A percentile compares a stretch with the other conserved stretches of the same genome.
These are phyloP conservation scores for Syncephalis plumigaleata DNA, from an alignment of 371 early-diverging fungal genomes.

Conservation along the genomic window DNA sequence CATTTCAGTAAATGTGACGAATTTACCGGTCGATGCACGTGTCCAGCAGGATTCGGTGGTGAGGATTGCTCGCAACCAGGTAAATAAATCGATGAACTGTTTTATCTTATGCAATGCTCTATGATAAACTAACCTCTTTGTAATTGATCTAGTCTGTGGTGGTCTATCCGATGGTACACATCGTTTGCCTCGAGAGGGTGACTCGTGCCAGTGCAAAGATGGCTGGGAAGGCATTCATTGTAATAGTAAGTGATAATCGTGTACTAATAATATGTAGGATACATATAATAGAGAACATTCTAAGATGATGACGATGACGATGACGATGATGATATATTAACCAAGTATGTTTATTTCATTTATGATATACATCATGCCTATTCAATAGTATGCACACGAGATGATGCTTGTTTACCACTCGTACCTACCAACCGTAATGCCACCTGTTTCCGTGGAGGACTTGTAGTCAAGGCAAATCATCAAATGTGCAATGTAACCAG, in stretches of 20 bases:
- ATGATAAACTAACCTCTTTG: neutral
- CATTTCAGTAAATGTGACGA: slow-evolving; percentile 65
- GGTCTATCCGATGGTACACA: slow-evolving; percentile 41
- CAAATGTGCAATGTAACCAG: slow-evolving; percentile 84
- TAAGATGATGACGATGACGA: no score
- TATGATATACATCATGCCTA: neutral
- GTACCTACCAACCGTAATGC: slow-evolving; percentile 60
- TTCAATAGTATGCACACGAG: slow-evolving; percentile 52
- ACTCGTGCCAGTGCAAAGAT: slow-evolving; percentile 55
- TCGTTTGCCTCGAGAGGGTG: slow-evolving; percentile 32
- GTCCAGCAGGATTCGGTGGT: slow-evolving; percentile 82
- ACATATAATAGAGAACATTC: no score
- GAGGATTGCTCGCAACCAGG: slow-evolving; percentile 65
- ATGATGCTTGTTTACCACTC: slow-evolving; percentile 54
- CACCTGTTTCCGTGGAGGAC: slow-evolving; percentile 65
- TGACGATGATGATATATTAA: no score
- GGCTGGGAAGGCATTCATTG: slow-evolving; percentile 90
- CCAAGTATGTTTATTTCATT: neutral
- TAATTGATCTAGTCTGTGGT: slow-evolving; percentile 31
- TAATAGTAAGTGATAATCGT: slow-evolving; percentile 36
- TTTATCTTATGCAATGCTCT: neutral
- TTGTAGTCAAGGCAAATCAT: slow-evolving; percentile 57
- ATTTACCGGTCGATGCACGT: slow-evolving; percentile 62
- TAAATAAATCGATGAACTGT: slow-evolving; percentile 17
- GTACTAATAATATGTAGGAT: neutral